Evolutionary conservation across 345 rosid genomes (phyloP).

Genomic region (Durio zibethinus): DNA sequence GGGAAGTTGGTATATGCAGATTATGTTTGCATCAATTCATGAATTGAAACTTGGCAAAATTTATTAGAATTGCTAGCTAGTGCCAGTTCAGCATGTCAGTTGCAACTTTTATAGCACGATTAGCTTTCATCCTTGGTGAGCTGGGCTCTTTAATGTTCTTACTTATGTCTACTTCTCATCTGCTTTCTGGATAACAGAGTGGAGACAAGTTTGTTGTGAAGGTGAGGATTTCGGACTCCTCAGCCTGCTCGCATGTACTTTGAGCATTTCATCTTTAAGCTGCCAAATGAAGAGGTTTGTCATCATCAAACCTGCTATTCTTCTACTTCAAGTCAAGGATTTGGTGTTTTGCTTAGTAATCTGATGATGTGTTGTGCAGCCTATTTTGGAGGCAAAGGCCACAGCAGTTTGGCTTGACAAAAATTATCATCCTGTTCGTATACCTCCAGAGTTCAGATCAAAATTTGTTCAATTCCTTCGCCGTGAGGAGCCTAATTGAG

Average conservation of each 20-base stretch:
- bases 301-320: not conserved
- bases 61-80: not conserved
- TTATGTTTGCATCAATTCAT: not conserved
- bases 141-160: not conserved
- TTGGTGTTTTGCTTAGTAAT: not conserved
- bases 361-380: conserved; percentile 31
- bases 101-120: not conserved
- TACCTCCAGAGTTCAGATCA: conserved; percentile 64
- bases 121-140: not conserved
- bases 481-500: conserved; percentile 37
- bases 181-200: conserved; percentile 38
- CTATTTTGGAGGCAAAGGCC: conserved; percentile 75
- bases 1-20: not conserved
- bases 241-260: conserved; percentile 73
- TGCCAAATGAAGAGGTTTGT: conserved; percentile 69
- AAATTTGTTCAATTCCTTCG: conserved; percentile 50
- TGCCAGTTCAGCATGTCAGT: not conserved
- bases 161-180: not conserved
- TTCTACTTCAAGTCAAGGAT: not conserved
- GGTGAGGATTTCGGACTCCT: conserved; percentile 62
- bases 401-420: conserved; percentile 79
- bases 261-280: conserved; percentile 67
- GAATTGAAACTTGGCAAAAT: too few relatives aligned
- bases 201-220: conserved; percentile 69
- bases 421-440: conserved; percentile 67